phyloP scores from a whole-genome alignment of 345 rosid species.

The Citrus hindsii region DNA sequence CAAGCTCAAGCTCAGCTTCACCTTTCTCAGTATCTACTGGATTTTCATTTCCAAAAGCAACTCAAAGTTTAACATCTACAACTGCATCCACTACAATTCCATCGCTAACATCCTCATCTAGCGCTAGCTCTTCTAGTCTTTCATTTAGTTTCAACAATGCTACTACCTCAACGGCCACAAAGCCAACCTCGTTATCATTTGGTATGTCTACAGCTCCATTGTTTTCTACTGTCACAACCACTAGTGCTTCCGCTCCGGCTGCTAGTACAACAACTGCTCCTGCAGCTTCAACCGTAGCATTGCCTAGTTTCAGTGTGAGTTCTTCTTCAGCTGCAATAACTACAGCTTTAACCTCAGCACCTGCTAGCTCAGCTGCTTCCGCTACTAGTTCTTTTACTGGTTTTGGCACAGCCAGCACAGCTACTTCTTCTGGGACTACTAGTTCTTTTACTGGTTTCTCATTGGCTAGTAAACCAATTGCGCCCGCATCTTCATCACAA shows the following conservation, averaged over 20 bases:
- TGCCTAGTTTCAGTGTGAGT: conserved; percentile 43
- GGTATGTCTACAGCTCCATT: conserved; percentile 28
- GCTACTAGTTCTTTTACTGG: conserved; percentile 42
- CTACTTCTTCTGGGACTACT: conserved; percentile 44
- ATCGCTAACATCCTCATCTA: conserved; percentile 28
- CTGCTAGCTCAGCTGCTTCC: conserved; percentile 33
- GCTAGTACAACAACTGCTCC: conserved; percentile 35
- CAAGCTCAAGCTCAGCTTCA: conserved; percentile 23
- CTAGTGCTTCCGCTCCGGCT: conserved; percentile 43
- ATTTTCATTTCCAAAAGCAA: conserved; percentile 35
- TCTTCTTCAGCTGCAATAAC: conserved; percentile 33
- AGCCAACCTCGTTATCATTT: conserved; percentile 32
- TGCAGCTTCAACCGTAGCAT: conserved; percentile 36
- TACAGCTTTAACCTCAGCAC: conserved; percentile 15
- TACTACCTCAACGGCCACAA: conserved; percentile 36
- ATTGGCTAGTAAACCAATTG: conserved; percentile 40
- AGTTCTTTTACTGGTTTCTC: conserved; percentile 69
- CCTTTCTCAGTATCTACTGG: conserved; percentile 42
- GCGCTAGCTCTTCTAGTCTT: conserved; percentile 36
- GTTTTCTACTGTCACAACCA: conserved; percentile 61
- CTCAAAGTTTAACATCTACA: conserved; percentile 22
- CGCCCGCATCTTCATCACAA: conserved; percentile 49
- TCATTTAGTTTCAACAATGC: conserved; percentile 42
- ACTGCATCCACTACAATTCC: conserved; percentile 27
- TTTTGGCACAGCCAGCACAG: conserved; percentile 42